Conservation (phyloP, 208 protist genomes). For the Porcisia deanei region DNA sequence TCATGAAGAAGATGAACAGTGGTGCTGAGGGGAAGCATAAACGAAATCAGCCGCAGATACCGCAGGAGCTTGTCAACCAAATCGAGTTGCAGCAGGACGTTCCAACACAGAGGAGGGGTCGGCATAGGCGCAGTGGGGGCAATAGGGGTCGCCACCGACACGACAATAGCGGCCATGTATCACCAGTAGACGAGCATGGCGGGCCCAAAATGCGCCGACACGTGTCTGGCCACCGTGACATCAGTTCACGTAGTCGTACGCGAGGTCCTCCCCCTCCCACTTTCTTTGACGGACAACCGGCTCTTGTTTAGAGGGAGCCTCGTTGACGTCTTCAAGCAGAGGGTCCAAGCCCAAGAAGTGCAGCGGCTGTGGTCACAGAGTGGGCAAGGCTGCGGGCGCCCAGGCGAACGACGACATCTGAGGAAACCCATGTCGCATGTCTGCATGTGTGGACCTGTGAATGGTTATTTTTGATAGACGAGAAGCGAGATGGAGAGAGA, state of each 20-base stretch:
- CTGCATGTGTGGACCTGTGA: not conserved
- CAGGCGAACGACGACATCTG: not conserved
- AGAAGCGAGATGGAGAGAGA: too few relatives aligned
- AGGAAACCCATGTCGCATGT: not conserved
- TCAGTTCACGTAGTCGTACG: conserved; percentile 1
- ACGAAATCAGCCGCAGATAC: conserved; percentile 12
- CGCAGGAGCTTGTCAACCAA: conserved; percentile 3
- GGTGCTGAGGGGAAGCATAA: not conserved
- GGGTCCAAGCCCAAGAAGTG: not conserved
- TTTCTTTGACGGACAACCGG: not conserved
- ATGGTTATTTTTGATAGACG: not conserved
- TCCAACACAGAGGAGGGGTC: not conserved
- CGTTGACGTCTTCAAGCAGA: not conserved
- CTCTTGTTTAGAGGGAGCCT: conserved; percentile 4
- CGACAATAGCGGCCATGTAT: conserved; percentile 5
- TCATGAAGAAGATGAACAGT: conserved; percentile 34
- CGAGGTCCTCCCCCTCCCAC: conserved; percentile 9
- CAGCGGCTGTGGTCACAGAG: conserved; percentile 3
- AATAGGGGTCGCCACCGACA: not conserved
- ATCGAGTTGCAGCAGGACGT: not conserved
- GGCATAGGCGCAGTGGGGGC: not conserved
- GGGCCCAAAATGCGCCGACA: not conserved
- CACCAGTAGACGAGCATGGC: conserved; percentile 5
- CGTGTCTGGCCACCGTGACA: not conserved
- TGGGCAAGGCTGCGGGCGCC: conserved; percentile 1